Conservation (phyloP, 352 stramenopile genomes). For the Globisporangium cederbergense region DNA sequence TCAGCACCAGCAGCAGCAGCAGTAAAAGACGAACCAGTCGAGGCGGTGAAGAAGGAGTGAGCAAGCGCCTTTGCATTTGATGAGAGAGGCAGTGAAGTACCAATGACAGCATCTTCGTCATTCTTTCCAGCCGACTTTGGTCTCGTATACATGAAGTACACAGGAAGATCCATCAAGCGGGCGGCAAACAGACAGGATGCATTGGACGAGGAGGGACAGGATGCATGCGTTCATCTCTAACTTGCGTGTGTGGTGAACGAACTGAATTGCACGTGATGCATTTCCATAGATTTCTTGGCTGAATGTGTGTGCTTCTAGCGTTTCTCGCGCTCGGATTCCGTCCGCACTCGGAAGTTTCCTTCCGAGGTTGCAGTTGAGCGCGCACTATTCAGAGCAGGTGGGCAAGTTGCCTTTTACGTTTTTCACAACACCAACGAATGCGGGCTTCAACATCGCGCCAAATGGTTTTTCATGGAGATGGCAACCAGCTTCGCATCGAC, state of each 20-base stretch:
- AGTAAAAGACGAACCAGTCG: constrained; percentile 19
- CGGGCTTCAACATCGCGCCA: constrained; percentile 4
- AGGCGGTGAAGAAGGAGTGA: constrained; percentile 14
- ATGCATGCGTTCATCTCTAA: not conserved
- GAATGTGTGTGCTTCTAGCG: not conserved
- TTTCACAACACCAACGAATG: not conserved
- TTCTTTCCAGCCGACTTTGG: not conserved
- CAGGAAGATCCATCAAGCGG: not conserved
- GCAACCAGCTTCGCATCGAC: not conserved
- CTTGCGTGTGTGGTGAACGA: constrained; percentile 1
- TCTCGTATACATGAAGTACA: not conserved
- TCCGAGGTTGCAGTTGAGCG: not conserved
- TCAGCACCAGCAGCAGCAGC: not conserved
- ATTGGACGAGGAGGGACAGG: not conserved
- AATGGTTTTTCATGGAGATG: not conserved
- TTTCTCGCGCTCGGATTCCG: constrained; percentile 1
- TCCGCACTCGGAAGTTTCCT: not conserved
- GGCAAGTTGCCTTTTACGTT: constrained; percentile 7
- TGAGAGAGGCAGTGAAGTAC: not conserved
- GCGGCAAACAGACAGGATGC: not conserved
- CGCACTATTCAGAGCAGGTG: constrained; percentile 4
- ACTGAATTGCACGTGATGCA: constrained; percentile 1
- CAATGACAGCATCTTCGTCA: not conserved
- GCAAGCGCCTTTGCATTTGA: not conserved
- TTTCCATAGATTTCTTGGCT: constrained; percentile 7